These are phyloP conservation scores for Andrographis paniculata DNA, from an alignment of 305 asterid species.

Conservation along the genomic window DNA sequence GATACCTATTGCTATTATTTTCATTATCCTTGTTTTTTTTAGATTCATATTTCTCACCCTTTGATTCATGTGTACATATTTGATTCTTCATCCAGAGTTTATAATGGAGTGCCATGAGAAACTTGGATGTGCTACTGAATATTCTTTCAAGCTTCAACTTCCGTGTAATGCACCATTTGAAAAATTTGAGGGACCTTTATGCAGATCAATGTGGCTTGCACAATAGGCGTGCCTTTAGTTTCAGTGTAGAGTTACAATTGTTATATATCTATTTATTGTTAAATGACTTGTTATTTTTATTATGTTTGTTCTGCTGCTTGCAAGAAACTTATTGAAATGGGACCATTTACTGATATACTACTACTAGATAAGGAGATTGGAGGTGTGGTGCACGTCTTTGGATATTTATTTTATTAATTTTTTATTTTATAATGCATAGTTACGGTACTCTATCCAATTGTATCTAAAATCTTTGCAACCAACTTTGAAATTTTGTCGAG, in stretches of 20 bases:
- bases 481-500: too few relatives aligned
- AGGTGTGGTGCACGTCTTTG: too few relatives aligned
- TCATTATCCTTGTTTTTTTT: constrained; percentile 9
- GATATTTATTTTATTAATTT: too few relatives aligned
- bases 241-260: too few relatives aligned
- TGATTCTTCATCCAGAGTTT: constrained; percentile 97
- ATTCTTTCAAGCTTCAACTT: constrained; percentile 98
- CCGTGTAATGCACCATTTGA: constrained; percentile 99
- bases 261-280: too few relatives aligned
- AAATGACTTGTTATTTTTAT: constrained; percentile 33
- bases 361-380: constrained; percentile 95
- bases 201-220: constrained; percentile 94
- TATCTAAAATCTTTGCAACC: too few relatives aligned
- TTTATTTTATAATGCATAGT: too few relatives aligned
- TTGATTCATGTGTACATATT: constrained; percentile 47
- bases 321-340: constrained; percentile 99
- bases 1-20: constrained; percentile 1
- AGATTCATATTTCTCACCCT: constrained; percentile 13
- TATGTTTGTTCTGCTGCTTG: constrained; percentile 99
- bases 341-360: constrained; percentile 98
- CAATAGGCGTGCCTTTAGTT: constrained; percentile 67
- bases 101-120: constrained; percentile 87
- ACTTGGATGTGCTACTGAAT: constrained; percentile 64
- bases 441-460: too few relatives aligned
- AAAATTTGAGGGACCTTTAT: constrained; percentile 89